A percentile compares a stretch with the other conserved stretches of the same genome.
Evolutionary conservation across 192 early-diverging fungal genomes (phyloP).

Genomic region (Coemansia sp.): DNA sequence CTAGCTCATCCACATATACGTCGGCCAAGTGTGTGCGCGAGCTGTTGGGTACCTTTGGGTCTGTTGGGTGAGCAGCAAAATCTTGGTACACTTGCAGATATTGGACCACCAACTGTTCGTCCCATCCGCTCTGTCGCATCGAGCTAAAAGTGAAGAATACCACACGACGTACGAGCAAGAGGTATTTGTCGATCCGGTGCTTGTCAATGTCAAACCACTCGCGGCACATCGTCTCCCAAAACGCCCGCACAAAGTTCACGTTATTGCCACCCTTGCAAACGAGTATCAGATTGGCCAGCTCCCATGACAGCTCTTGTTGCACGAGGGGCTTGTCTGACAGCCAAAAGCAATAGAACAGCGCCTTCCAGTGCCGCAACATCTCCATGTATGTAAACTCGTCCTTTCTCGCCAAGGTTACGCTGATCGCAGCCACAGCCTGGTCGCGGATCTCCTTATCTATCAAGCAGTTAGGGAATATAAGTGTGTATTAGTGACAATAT

Average conservation of each 20-base stretch:
- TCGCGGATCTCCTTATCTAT: conserved; percentile 54
- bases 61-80: conserved; percentile 28
- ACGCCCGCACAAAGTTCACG: conserved; percentile 39
- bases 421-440: conserved; percentile 30
- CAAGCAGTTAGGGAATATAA: not conserved
- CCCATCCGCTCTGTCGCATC: conserved; percentile 45
- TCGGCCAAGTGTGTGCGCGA: conserved; percentile 44
- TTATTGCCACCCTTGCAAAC: conserved; percentile 40
- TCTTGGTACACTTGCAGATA: conserved; percentile 31
- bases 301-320: conserved; percentile 85
- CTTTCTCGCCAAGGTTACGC: conserved; percentile 17
- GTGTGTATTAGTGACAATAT: not conserved
- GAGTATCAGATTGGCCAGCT: conserved; percentile 61
- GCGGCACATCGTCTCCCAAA: conserved; percentile 55
- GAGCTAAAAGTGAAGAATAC: conserved; percentile 42
- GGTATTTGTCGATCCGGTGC: conserved; percentile 53
- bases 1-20: conserved; percentile 51
- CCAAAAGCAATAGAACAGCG: conserved; percentile 95
- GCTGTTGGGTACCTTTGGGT: conserved; percentile 45
- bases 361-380: conserved; percentile 88
- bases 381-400: conserved; percentile 61
- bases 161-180: conserved; percentile 46
- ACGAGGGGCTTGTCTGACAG: conserved; percentile 94
- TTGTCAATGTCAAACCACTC: conserved; percentile 56
- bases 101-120: conserved; percentile 25